Percentiles rank a stretch among this genome's conserved stretches.
Evolutionary conservation across 2,329 filamentous ascomycete species (phyloP).

Genomic region (Akanthomyces uredinophilus): DNA sequence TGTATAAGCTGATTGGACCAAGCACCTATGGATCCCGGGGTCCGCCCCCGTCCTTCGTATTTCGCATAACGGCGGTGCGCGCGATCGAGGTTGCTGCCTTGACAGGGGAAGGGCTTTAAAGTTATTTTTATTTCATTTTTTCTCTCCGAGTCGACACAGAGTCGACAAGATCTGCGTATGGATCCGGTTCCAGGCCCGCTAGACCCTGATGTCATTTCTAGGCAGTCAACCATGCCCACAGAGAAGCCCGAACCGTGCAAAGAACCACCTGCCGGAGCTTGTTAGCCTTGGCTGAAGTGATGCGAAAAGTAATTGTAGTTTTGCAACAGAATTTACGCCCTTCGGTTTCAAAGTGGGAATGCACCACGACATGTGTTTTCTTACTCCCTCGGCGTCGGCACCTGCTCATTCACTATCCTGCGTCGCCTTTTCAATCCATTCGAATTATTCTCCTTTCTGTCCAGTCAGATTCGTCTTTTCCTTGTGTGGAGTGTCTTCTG

Average conservation of each 20-base stretch:
- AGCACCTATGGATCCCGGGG: no score
- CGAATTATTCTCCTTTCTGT: neutral
- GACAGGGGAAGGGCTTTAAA: neutral
- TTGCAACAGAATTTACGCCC: neutral
- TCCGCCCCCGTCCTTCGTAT: neutral
- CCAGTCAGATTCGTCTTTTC: neutral
- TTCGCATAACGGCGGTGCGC: neutral
- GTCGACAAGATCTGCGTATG: neutral
- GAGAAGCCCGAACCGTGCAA: neutral
- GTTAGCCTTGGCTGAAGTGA: neutral
- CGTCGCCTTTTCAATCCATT: neutral
- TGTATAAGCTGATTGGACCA: neutral
- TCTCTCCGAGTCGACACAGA: neutral
- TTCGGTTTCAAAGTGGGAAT: neutral
- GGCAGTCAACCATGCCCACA: neutral
- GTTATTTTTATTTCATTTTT: neutral
- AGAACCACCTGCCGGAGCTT: neutral
- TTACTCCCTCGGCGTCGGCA: neutral
- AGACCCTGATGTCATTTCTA: neutral
- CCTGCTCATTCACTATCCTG: neutral
- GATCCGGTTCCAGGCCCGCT: neutral
- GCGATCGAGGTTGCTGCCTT: neutral
- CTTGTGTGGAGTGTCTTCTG: neutral
- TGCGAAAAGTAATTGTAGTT: neutral
- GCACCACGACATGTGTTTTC: neutral